Conservation (phyloP, 2,329 filamentous ascomycete species). For the Colletotrichum spinosum region DNA sequence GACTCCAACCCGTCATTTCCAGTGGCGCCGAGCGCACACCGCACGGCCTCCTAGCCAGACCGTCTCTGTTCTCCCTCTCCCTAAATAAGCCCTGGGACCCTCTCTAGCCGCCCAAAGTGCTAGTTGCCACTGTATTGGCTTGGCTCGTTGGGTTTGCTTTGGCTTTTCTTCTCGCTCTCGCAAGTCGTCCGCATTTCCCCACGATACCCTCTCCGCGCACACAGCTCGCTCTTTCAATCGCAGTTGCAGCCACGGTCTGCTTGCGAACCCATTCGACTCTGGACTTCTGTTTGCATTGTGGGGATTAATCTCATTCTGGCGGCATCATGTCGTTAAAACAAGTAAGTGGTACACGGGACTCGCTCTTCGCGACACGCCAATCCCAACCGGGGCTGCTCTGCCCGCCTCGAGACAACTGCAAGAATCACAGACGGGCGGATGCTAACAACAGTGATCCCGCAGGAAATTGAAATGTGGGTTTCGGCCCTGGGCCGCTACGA, state of each 20-base stretch:
- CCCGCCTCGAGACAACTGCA: neutral
- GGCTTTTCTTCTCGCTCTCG: conserved; percentile 29
- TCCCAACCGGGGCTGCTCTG: no score
- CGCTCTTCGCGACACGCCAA: no score
- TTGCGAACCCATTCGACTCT: conserved; percentile 7
- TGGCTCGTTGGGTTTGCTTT: conserved; percentile 21
- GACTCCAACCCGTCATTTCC: conserved; percentile 38
- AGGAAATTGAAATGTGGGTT: conserved; percentile 99
- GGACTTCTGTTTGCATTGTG: neutral
- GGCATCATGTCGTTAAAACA: conserved; percentile 70
- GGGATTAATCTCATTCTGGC: conserved; percentile 5
- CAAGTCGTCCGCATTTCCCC: conserved; percentile 30
- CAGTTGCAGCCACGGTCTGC: conserved; percentile 31
- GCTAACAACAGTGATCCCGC: conserved; percentile 23
- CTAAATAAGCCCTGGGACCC: conserved; percentile 40
- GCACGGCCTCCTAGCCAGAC: conserved; percentile 21
- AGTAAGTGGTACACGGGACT: conserved; percentile 50
- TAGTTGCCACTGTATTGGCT: conserved; percentile 9
- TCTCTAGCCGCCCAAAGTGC: conserved; percentile 33
- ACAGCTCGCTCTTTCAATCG: conserved; percentile 8
- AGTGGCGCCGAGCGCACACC: conserved; percentile 37
- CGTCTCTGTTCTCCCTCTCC: conserved; percentile 29
- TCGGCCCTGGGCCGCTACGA: conserved; percentile 91
- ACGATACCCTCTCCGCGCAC: conserved; percentile 30
- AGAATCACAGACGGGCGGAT: neutral